Evolutionary conservation across 192 early-diverging fungal genomes (phyloP).

Genomic region (Entomortierella lignicola): DNA sequence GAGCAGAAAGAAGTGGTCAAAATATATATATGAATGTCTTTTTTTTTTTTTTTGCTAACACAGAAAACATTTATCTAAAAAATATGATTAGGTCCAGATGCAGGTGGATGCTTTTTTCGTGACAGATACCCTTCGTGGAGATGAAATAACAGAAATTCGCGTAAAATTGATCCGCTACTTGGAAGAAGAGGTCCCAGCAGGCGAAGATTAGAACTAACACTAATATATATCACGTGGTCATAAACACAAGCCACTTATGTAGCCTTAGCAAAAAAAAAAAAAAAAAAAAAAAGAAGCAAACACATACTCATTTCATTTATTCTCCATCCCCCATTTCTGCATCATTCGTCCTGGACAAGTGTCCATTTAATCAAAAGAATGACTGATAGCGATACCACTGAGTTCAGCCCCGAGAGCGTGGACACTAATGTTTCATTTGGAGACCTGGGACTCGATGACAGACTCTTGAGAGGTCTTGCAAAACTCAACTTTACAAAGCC

Average conservation of each 20-base stretch:
- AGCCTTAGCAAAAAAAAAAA: not conserved
- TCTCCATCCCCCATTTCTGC: constrained; percentile 1
- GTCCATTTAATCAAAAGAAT: not conserved
- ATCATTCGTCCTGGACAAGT: not conserved
- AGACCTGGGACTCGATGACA: constrained; percentile 76
- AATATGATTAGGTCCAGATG: constrained; percentile 73
- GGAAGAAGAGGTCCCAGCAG: constrained; percentile 95
- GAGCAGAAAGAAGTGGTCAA: not conserved
- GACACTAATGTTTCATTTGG: constrained; percentile 47
- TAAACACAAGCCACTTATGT: constrained; percentile 23
- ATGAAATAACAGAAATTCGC: constrained; percentile 92
- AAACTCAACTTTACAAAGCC: constrained; percentile 86
- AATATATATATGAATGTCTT: not conserved
- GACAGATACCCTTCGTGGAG: constrained; percentile 84
- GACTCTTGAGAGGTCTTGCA: constrained; percentile 87
- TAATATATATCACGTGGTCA: constrained; percentile 11
- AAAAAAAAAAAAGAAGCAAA: constrained; percentile 6
- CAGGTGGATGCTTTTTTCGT: constrained; percentile 91
- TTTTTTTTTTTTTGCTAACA: not conserved
- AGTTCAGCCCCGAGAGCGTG: constrained; percentile 42
- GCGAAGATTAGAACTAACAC: constrained; percentile 74
- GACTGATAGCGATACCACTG: constrained; percentile 39
- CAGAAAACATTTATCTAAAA: no score
- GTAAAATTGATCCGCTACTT: constrained; percentile 88
- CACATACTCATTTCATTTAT: not conserved